These are phyloP conservation scores for Trichophaea hybrida DNA, from an alignment of 2,329 filamentous ascomycete species.

Conservation along the genomic window DNA sequence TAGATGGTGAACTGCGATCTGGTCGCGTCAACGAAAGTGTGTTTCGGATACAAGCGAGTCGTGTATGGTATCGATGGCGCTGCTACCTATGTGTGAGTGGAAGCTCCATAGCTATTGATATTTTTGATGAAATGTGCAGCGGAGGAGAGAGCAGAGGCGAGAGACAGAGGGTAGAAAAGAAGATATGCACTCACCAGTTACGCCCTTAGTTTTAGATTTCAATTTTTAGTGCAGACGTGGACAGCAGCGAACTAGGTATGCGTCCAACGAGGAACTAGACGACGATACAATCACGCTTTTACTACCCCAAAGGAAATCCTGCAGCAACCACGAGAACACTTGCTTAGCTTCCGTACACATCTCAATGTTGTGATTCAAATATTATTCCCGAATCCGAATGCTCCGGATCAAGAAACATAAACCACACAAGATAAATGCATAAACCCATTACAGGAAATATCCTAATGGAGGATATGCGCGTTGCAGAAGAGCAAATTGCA, in stretches of 20 bases:
- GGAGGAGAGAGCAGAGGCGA: neutral
- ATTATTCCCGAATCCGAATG: neutral
- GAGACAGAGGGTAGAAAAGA: neutral
- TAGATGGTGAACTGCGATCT: neutral
- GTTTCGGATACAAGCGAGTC: neutral
- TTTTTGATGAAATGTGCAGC: neutral
- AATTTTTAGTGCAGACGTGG: neutral
- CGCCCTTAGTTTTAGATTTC: neutral
- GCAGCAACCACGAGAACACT: neutral
- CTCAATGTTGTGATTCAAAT: neutral
- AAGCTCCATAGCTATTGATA: neutral
- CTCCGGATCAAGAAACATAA: neutral
- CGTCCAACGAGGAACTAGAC: neutral
- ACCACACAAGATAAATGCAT: neutral
- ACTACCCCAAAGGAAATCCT: neutral
- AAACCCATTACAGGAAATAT: neutral
- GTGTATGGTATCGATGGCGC: neutral
- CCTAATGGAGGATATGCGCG: neutral
- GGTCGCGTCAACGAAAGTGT: neutral
- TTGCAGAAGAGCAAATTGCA: neutral
- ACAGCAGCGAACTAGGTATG: neutral
- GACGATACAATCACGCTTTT: neutral
- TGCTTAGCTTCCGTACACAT: constrained; percentile 4
- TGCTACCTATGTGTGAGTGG: constrained; percentile 1
- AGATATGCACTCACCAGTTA: constrained; percentile 4